phyloP scores from a whole-genome alignment of 345 rosid genomes.

The Brassica incana region DNA sequence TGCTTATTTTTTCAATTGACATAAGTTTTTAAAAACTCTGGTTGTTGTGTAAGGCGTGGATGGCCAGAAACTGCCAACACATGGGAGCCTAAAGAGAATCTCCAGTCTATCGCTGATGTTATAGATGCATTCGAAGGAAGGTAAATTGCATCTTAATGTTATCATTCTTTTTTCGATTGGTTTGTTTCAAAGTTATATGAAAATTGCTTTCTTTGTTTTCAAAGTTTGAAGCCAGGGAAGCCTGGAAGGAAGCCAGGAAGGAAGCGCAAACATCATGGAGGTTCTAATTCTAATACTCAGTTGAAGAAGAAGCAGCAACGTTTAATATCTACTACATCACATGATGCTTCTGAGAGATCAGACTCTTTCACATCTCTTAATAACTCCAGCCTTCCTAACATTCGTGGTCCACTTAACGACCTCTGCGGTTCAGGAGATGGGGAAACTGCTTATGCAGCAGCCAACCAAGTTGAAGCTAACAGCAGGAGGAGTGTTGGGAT shows the following conservation, averaged over 20 bases:
- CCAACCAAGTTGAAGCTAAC: conserved; percentile 46
- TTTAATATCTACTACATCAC: conserved; percentile 33
- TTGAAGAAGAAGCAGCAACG: conserved; percentile 75
- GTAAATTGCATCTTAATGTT: conserved; percentile 36
- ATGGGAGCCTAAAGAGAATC: conserved; percentile 98
- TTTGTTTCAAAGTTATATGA: conserved; percentile 4
- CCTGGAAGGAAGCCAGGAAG: conserved; percentile 65
- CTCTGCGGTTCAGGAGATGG: conserved; percentile 25
- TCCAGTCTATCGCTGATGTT: conserved; percentile 83
- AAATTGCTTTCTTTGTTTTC: conserved; percentile 22
- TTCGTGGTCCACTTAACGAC: conserved; percentile 36
- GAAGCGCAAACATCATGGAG: conserved; percentile 58
- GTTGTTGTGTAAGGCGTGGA: conserved; percentile 70
- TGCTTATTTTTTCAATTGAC: conserved; percentile 32
- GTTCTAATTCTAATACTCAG: conserved; percentile 47
- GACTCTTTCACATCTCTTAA: conserved; percentile 45
- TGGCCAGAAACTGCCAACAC: conserved; percentile 97
- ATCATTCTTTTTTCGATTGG: not conserved
- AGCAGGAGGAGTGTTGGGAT: conserved; percentile 44
- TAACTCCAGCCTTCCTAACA: conserved; percentile 38
- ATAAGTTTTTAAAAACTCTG: conserved; percentile 30
- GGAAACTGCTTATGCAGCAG: not conserved
- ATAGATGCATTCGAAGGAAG: conserved; percentile 92
- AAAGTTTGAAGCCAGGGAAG: conserved; percentile 72
- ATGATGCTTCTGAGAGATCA: conserved; percentile 44